Conservation (phyloP, 441 rosid genomes). For the Gossypium schwendimanii region DNA sequence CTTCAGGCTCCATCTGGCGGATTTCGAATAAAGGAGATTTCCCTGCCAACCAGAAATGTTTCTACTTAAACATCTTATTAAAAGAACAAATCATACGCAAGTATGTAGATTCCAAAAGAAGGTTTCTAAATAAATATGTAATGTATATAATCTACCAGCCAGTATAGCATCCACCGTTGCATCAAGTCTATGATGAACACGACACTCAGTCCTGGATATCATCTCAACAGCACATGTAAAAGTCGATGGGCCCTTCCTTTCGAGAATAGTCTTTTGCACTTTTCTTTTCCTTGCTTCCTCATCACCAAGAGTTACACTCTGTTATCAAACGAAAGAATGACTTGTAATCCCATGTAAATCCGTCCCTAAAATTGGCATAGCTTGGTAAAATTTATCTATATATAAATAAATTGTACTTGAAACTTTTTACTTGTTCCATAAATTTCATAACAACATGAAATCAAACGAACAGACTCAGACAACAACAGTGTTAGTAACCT, state of each 20-base stretch:
- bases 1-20: conserved; percentile 53
- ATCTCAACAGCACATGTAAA: conserved; percentile 86
- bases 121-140: not conserved
- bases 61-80: not conserved
- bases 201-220: conserved; percentile 75
- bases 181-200: conserved; percentile 77
- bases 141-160: conserved; percentile 42
- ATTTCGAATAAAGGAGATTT: conserved; percentile 69
- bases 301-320: conserved; percentile 93
- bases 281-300: conserved; percentile 88
- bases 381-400: not conserved
- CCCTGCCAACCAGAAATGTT: conserved; percentile 35
- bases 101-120: not conserved
- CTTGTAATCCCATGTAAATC: not conserved
- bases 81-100: not conserved
- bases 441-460: not conserved
- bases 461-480: not conserved
- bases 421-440: not conserved
- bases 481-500: not conserved
- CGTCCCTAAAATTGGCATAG: not conserved
- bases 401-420: not conserved
- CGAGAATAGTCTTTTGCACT: conserved; percentile 91
- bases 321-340: conserved; percentile 19
- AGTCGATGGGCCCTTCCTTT: conserved; percentile 84
- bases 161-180: conserved; percentile 84